Evolutionary conservation across 148 eudicot species (phyloP).

Genomic region (Salicornia ramosissima): DNA sequence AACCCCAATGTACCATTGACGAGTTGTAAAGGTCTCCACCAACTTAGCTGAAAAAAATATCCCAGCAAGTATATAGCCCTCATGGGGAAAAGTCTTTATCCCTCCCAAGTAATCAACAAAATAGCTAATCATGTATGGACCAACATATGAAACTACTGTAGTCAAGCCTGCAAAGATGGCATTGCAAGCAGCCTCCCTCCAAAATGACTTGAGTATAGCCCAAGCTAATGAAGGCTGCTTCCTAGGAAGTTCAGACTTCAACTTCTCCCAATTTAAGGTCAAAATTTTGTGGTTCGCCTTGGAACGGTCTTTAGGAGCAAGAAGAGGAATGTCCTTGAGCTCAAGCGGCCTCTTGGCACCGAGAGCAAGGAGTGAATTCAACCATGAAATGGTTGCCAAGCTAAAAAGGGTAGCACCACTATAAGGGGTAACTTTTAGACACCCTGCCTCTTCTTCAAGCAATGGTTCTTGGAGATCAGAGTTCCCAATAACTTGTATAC

Average conservation of each 20-base stretch:
- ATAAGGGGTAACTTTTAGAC: constrained; percentile 83
- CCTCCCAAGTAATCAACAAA: constrained; percentile 86
- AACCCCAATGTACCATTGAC: constrained; percentile 86
- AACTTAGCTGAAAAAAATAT: constrained; percentile 67
- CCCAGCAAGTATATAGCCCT: constrained; percentile 85
- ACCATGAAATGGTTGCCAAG: constrained; percentile 88
- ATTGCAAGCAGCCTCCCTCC: constrained; percentile 82
- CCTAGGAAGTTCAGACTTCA: constrained; percentile 51
- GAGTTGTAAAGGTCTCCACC: constrained; percentile 70
- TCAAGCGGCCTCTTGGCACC: constrained; percentile 95
- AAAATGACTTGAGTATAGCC: constrained; percentile 75
- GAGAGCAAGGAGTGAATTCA: constrained; percentile 73
- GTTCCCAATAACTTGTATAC: constrained; percentile 52
- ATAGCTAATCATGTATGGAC: constrained; percentile 89
- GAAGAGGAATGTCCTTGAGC: constrained; percentile 85
- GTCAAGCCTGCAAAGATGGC: constrained; percentile 72
- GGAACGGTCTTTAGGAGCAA: constrained; percentile 79
- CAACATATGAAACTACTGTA: constrained; percentile 81
- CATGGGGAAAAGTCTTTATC: constrained; percentile 53
- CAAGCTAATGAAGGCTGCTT: constrained; percentile 69
- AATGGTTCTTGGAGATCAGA: constrained; percentile 86
- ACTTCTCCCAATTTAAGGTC: constrained; percentile 73
- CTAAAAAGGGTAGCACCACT: constrained; percentile 78
- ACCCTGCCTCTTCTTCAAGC: constrained; percentile 83
- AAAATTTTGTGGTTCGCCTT: constrained; percentile 67